Evolutionary conservation across 139 green algal genomes (phyloP).

Genomic region (Chlamydomonas incerta): DNA sequence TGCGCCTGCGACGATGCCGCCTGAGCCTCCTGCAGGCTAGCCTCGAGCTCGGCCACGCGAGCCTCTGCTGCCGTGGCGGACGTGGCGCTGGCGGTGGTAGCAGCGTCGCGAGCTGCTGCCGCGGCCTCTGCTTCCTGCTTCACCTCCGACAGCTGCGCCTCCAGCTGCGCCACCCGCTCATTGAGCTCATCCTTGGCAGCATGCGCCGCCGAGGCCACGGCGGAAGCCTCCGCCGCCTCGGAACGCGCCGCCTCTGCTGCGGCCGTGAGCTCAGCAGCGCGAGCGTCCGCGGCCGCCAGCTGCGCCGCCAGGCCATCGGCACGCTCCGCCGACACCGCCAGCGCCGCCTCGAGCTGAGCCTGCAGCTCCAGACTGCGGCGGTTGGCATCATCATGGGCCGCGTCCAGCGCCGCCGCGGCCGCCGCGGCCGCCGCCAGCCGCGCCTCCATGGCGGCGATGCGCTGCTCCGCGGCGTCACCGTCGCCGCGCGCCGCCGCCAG

Average conservation of each 20-base stretch:
- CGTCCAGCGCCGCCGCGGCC: slow-evolving; percentile 10
- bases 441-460: background rate
- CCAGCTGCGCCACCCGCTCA: background rate
- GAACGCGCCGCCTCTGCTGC: background rate
- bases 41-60: background rate
- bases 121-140: background rate
- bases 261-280: background rate
- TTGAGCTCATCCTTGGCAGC: no score
- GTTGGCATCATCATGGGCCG: background rate
- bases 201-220: background rate
- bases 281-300: background rate
- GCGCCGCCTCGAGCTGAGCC: slow-evolving; percentile 12
- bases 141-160: background rate
- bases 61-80: background rate
- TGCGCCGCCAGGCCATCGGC: background rate
- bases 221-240: background rate
- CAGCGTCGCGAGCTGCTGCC: background rate
- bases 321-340: background rate
- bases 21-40: background rate
- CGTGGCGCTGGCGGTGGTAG: background rate
- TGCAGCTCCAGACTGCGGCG: background rate
- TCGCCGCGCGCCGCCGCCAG: background rate
- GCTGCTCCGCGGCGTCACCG: background rate
- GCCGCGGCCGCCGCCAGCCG: background rate
- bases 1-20: background rate